Percentiles rank a stretch among this genome's conserved stretches.
Conservation (phyloP, 441 rosid species). For the Populus hybrid region DNA sequence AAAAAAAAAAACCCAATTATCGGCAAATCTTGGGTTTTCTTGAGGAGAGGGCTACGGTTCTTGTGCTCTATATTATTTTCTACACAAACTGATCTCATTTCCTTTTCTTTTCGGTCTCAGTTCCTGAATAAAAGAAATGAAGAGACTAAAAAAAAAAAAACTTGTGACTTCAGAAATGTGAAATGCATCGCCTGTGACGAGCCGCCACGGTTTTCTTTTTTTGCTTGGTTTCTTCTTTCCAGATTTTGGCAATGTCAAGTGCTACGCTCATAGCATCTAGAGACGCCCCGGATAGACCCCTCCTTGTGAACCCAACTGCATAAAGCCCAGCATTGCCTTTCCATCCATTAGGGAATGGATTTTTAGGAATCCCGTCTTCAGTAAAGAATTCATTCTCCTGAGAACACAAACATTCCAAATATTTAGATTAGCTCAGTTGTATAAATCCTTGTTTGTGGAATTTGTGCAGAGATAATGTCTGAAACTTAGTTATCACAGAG, state of each 20-base stretch:
- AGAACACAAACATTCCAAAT: neutral
- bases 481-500: neutral
- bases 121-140: slow-evolving; percentile 15
- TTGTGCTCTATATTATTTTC: slow-evolving; percentile 15
- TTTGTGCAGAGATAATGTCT: neutral
- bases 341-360: slow-evolving; percentile 78
- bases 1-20: slow-evolving; percentile 12
- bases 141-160: neutral
- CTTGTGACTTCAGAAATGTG: slow-evolving; percentile 42
- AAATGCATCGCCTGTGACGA: slow-evolving; percentile 74
- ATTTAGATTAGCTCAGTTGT: neutral
- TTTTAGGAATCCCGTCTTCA: slow-evolving; percentile 52
- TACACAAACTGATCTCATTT: slow-evolving; percentile 13
- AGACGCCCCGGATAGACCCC: slow-evolving; percentile 71
- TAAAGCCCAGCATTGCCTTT: slow-evolving; percentile 67
- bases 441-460: neutral
- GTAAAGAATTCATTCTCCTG: slow-evolving; percentile 70
- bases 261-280: slow-evolving; percentile 60
- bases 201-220: slow-evolving; percentile 41
- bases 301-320: slow-evolving; percentile 83
- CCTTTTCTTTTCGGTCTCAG: neutral
- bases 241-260: slow-evolving; percentile 50
- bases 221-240: slow-evolving; percentile 78
- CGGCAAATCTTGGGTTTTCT: slow-evolving; percentile 22
- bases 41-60: slow-evolving; percentile 54